Evolutionary conservation across 768 basidiomycete genomes (phyloP).

Genomic region (Dictyophora rubrovolvata): DNA sequence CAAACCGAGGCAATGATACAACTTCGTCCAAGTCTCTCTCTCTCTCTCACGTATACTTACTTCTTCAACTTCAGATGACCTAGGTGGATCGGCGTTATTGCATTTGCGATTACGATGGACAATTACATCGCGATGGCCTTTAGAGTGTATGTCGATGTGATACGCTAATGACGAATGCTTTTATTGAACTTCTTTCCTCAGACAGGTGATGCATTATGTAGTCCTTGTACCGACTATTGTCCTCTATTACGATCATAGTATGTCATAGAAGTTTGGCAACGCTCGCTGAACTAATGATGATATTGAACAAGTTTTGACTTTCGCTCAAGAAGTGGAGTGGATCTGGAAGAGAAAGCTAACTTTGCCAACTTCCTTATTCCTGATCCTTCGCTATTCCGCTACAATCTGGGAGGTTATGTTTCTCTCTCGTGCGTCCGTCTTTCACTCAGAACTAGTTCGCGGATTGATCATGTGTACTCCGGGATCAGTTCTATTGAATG

Average conservation of each 20-base stretch:
- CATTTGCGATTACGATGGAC: background rate
- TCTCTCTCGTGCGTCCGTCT: background rate
- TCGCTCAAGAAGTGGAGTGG: background rate
- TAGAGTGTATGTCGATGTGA: background rate
- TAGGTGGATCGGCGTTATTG: background rate
- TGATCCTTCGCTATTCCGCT: background rate
- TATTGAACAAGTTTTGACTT: background rate
- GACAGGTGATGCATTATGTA: background rate
- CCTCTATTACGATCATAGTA: background rate
- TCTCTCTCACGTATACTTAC: too few relatives aligned
- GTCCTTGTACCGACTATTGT: background rate
- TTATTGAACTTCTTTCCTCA: background rate
- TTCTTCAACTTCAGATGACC: too few relatives aligned
- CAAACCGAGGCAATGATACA: too few relatives aligned
- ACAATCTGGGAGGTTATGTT: background rate
- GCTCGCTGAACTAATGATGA: background rate
- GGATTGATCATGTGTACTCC: too few relatives aligned
- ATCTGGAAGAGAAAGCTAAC: conserved; percentile 3
- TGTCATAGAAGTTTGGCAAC: background rate
- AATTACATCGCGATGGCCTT: background rate
- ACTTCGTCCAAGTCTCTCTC: too few relatives aligned
- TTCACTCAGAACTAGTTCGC: background rate
- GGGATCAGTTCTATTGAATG: background rate
- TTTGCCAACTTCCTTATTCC: background rate
- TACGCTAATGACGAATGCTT: background rate